phyloP scores from a whole-genome alignment of 2,329 filamentous ascomycete species.

The Cercospora sp. region DNA sequence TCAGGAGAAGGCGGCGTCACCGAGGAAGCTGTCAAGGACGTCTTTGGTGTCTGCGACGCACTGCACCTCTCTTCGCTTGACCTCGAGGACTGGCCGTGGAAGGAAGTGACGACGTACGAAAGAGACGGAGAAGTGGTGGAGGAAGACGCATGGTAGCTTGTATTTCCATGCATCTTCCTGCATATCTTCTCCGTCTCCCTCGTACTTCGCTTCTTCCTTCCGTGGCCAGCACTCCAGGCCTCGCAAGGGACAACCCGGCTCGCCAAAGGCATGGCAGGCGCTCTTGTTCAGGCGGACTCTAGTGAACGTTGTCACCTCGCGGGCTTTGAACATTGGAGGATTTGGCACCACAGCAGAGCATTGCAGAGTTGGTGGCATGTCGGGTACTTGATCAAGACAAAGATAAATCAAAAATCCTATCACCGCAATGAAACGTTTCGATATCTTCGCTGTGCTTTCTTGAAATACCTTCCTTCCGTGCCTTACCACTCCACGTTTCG shows the following conservation, averaged over 20 bases:
- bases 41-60: neutral
- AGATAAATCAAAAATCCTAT: neutral
- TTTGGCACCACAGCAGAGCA: neutral
- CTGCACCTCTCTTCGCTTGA: neutral
- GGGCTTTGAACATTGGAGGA: neutral
- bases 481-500: too few species aligned
- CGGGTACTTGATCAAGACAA: neutral
- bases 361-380: neutral
- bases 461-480: too few species aligned
- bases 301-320: too few species aligned
- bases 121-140: neutral
- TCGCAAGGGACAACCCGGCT: neutral
- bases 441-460: too few species aligned
- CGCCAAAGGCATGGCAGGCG: neutral
- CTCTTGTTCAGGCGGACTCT: neutral
- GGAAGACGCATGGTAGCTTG: neutral
- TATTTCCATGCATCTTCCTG: neutral
- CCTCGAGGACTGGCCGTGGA: neutral
- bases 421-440: neutral
- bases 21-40: neutral
- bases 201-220: neutral
- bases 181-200: neutral
- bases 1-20: too few species aligned
- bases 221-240: neutral
- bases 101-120: neutral